Evolutionary conservation across 805 yeast species (phyloP).

Genomic region (Yarrowia deformans): DNA sequence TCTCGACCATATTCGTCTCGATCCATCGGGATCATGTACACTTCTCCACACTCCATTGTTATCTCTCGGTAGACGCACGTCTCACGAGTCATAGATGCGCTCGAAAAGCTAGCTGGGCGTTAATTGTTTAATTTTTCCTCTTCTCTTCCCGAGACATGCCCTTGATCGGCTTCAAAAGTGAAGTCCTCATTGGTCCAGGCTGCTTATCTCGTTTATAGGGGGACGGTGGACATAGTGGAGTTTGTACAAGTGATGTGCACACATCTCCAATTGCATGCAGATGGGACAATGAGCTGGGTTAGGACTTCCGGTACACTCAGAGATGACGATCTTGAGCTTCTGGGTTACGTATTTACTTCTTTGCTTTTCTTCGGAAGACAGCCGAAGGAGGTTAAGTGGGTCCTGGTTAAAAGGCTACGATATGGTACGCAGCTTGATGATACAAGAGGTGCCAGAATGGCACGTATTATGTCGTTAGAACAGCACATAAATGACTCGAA

Average conservation of each 20-base stretch:
- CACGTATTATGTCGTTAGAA: too few species aligned
- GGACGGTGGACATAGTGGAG: conserved; percentile 4
- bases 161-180: not conserved
- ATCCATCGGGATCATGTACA: not conserved
- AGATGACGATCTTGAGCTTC: not conserved
- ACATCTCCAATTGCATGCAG: not conserved
- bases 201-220: not conserved
- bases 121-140: not conserved
- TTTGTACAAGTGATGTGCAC: not conserved
- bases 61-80: not conserved
- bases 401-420: too few species aligned
- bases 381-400: not conserved
- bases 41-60: not conserved
- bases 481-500: too few species aligned
- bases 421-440: too few species aligned
- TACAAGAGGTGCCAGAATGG: too few species aligned
- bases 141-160: not conserved
- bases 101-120: not conserved
- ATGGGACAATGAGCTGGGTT: conserved; percentile 1
- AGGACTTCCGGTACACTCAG: not conserved
- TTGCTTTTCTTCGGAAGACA: not conserved
- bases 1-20: too few species aligned
- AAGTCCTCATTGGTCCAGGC: not conserved
- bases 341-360: not conserved
- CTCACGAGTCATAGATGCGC: not conserved